phyloP scores from a whole-genome alignment of 768 basidiomycete species.

The Gautieria morchelliformis region DNA sequence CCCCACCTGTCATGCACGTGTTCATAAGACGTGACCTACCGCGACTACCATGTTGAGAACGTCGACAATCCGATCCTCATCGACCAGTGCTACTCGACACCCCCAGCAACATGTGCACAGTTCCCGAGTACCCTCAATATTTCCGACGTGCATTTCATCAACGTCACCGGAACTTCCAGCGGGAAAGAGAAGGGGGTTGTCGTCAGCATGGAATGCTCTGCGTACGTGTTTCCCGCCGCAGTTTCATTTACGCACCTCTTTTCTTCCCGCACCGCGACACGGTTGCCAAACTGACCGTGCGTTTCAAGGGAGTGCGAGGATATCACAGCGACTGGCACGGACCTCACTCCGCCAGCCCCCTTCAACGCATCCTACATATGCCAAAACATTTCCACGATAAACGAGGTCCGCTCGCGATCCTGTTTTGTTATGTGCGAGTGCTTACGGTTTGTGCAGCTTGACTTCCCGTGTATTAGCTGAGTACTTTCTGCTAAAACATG shows the following conservation, averaged over 20 bases:
- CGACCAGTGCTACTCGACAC: slow-evolving; percentile 43
- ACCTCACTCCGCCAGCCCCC: slow-evolving; percentile 20
- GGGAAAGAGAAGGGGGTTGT: slow-evolving; percentile 35
- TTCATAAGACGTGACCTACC: slow-evolving; percentile 38
- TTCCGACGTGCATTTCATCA: slow-evolving; percentile 46
- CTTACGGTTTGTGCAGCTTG: neutral
- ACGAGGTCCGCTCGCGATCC: slow-evolving; percentile 17
- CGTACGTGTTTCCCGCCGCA: slow-evolving; percentile 8
- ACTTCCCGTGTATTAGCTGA: neutral
- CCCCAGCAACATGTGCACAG: slow-evolving; percentile 37
- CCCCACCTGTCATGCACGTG: too few species aligned
- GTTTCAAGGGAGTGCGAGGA: slow-evolving; percentile 19
- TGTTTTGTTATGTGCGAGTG: neutral
- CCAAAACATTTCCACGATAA: slow-evolving; percentile 41
- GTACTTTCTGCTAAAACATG: neutral
- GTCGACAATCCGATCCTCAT: slow-evolving; percentile 54
- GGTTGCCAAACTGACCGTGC: neutral
- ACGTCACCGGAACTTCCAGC: slow-evolving; percentile 49
- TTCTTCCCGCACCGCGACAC: neutral
- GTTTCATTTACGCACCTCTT: neutral
- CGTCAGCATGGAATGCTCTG: slow-evolving; percentile 44
- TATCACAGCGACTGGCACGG: slow-evolving; percentile 28
- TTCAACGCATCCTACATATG: slow-evolving; percentile 37
- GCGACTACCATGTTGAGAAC: slow-evolving; percentile 39
- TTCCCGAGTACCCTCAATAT: slow-evolving; percentile 48